A percentile compares a stretch with the other conserved stretches of the same genome.
These are phyloP conservation scores for Fusarium sp. DNA, from an alignment of 2,329 filamentous ascomycete species.

Conservation along the genomic window DNA sequence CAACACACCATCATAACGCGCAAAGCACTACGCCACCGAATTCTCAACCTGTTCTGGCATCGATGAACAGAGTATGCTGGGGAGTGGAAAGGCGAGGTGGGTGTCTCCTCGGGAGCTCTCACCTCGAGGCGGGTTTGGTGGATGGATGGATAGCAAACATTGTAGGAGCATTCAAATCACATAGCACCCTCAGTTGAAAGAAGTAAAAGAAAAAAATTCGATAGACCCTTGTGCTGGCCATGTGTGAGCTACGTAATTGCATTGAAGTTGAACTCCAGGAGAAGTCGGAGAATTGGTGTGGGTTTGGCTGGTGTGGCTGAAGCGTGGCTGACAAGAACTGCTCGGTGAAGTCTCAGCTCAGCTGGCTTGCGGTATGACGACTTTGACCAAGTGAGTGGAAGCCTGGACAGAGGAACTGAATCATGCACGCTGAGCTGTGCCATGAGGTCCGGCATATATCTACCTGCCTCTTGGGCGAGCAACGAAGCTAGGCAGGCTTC, in stretches of 20 bases:
- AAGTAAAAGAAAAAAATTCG: conserved; percentile 42
- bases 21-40: conserved; percentile 23
- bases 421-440: not conserved
- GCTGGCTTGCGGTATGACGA: not conserved
- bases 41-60: conserved; percentile 33
- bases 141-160: conserved; percentile 44
- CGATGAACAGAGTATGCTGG: conserved; percentile 35
- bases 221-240: conserved; percentile 28
- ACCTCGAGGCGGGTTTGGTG: conserved; percentile 35
- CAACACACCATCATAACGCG: conserved; percentile 32
- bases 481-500: not conserved
- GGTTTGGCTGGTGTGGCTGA: conserved; percentile 21
- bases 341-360: not conserved
- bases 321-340: conserved; percentile 22
- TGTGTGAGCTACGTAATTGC: not conserved
- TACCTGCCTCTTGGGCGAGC: not conserved
- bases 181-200: conserved; percentile 41
- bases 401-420: not conserved
- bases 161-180: conserved; percentile 41
- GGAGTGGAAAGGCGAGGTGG: conserved; percentile 37
- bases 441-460: not conserved
- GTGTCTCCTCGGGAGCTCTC: conserved; percentile 12
- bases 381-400: not conserved
- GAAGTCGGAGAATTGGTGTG: not conserved
- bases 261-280: not conserved